These are phyloP conservation scores for Vanderwaltozyma verrucispora DNA, from an alignment of 805 yeast genomes.

Conservation along the genomic window DNA sequence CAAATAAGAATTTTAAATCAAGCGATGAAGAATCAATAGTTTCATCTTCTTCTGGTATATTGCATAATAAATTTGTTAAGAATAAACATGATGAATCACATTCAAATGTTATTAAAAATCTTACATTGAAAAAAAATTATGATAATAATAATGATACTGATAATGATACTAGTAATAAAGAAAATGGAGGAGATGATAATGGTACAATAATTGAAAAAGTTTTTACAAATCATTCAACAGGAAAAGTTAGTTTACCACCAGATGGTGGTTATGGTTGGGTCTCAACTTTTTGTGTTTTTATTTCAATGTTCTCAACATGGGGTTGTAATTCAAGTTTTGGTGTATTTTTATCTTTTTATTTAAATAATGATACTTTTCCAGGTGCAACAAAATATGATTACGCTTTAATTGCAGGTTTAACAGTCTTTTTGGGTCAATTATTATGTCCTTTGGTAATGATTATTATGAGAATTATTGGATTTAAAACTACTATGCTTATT, in stretches of 20 bases:
- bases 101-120: too few species aligned
- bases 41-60: background rate
- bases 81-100: background rate
- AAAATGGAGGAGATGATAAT: conserved; percentile 3
- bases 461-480: conserved; percentile 40
- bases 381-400: conserved; percentile 51
- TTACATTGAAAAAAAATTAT: too few species aligned
- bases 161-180: background rate
- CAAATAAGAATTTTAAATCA: background rate
- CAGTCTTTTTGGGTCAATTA: conserved; percentile 45
- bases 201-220: conserved; percentile 11
- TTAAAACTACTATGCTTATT: conserved; percentile 35
- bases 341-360: conserved; percentile 47
- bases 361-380: conserved; percentile 38
- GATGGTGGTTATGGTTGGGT: conserved; percentile 71
- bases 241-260: conserved; percentile 33
- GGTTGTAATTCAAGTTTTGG: conserved; percentile 62
- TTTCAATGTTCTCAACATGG: conserved; percentile 56
- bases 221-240: conserved; percentile 29
- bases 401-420: conserved; percentile 59
- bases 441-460: conserved; percentile 48
- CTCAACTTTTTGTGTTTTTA: conserved; percentile 38
- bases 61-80: background rate
- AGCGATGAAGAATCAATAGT: background rate
- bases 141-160: background rate